Evolutionary conservation across 225 moss, liverwort and hornwort genomes (phyloP), one percentile per base, ranked within the genome.

Genomic region (Rhytidiadelphus loreus): DNA sequence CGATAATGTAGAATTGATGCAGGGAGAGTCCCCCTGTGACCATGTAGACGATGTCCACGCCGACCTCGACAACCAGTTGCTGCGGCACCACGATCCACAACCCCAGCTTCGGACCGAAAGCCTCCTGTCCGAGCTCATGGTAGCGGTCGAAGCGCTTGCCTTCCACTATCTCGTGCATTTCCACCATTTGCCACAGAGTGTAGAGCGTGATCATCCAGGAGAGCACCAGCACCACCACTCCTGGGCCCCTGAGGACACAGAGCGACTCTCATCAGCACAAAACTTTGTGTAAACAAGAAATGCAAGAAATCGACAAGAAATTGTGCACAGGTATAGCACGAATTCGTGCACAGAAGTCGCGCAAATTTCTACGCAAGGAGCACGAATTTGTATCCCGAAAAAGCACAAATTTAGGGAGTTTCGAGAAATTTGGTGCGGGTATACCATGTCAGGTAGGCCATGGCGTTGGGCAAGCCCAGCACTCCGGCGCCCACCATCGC

Each of bases 401-500:
- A 7, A 80, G 55, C 55, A 32, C 41, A 26, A 61, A 56, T 20
- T 79, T 35, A 4, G 62, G 46, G n/a, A n/a, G n/a, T n/a, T n/a
- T n/a, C n/a, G n/a, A n/a, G n/a, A n/a, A 41, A 29, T 43, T 20
- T 2, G 30, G 37, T 64, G 30, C 1, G 44, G 39, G 37, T 39
- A 60, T 81, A 98, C 98, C 98, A 98, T 78, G 96, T 96, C n/a
- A 98, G 90, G 33, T 39, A 91, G 4, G 1, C 56, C 98, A 98
- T 94, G 83, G 98, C 96, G 58, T 87, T 0, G 1, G 98, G 98
- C 84, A 98, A 89, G 75, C 95, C 94, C 25, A 98, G 83, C 79
- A 98, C 98, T 28, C 98, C 98, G 0, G 98, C 98, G 35, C 98
- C 98, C 69, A 98, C 97, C 98, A 98, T 97, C 32, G 98, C 98